Evolutionary conservation across 148 eudicot genomes (phyloP), one percentile per base, ranked within the genome.

Genomic region (Dysphania ambrosioides): DNA sequence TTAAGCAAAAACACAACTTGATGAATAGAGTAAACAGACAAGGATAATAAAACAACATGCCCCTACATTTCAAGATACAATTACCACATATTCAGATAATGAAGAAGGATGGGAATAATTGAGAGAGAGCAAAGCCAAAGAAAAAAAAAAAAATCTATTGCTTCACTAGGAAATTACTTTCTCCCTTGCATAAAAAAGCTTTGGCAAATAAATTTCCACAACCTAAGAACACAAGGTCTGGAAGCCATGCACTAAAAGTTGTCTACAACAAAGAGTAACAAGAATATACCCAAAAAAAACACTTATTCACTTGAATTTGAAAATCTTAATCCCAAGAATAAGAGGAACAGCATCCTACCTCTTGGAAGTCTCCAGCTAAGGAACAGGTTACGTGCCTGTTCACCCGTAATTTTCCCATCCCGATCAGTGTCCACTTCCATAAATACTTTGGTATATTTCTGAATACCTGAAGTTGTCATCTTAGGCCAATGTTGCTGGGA

Each of bases 351-450:
- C 71, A 47, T 11, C 62, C 34, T 84, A 95, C 99, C 99, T 90
- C 93, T 92, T 55, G 99, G 99, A 72, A 95, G 83, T 82, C 93
- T 92, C 99, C 99, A 95, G 80, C 97, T 92, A 72, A 95, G 84
- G 82, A 95, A 95, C 74, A 95, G 78, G 84, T 87, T 89, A 26
- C 93, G 89, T 26, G 99, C 99, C 83, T 95, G 87, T 65, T 86
- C 90, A 64, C 99, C 99, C 72, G 91, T 85, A 70, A 95, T 89
- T 84, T 85, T 95, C 77, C 99, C 97, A 87, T 95, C 99, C 73
- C 96, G 86, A 76, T 95, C 97, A 44, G 84, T 79, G 77, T 95
- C 99, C 61, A 92, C 97, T 74, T 95, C 99, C 86, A 85, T 76
- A 73, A 95, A 95, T 41, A 95, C 97, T 85, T 92, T 95, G 58